phyloP scores from a whole-genome alignment of 139 green algal species.

The Micractinium conductrix region DNA sequence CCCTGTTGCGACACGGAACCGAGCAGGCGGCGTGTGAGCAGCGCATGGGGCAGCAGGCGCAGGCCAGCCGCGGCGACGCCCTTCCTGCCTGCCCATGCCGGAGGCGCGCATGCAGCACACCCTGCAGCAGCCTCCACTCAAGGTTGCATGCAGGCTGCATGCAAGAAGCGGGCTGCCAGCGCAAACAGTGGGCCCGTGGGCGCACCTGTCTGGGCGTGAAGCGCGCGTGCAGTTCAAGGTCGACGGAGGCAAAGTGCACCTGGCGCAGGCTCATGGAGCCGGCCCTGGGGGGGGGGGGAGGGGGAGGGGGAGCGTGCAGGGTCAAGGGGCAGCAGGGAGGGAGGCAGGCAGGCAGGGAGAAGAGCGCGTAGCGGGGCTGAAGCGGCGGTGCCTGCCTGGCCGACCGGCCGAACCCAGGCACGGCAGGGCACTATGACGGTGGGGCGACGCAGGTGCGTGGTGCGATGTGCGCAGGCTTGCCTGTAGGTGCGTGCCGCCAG shows the following conservation, averaged over 20 bases:
- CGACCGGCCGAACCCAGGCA: no score
- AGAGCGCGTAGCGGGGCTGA: no score
- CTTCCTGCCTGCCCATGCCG: not conserved
- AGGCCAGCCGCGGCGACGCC: no score
- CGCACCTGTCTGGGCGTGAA: slow-evolving; percentile 69
- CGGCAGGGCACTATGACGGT: no score
- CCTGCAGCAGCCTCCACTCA: no score
- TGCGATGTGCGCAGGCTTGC: not conserved
- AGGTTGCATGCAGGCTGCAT: no score
- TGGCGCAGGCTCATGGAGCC: slow-evolving; percentile 90
- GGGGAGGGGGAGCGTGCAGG: not conserved
- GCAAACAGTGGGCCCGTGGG: no score
- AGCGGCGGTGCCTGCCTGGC: no score
- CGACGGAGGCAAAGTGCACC: slow-evolving; percentile 88
- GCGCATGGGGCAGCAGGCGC: no score
- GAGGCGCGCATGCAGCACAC: not conserved
- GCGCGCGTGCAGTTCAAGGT: slow-evolving; percentile 92
- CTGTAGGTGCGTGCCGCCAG: slow-evolving; percentile 83
- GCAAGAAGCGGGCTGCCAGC: no score
- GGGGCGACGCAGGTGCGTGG: no score
- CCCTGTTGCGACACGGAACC: not conserved
- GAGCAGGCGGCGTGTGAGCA: not conserved
- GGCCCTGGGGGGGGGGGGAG: slow-evolving; percentile 28
- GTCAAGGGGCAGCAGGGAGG: slow-evolving; percentile 35
- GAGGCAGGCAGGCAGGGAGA: slow-evolving; percentile 51